Evolutionary conservation across 2,329 filamentous ascomycete genomes (phyloP).

Genomic region (Fusarium veterinarium): DNA sequence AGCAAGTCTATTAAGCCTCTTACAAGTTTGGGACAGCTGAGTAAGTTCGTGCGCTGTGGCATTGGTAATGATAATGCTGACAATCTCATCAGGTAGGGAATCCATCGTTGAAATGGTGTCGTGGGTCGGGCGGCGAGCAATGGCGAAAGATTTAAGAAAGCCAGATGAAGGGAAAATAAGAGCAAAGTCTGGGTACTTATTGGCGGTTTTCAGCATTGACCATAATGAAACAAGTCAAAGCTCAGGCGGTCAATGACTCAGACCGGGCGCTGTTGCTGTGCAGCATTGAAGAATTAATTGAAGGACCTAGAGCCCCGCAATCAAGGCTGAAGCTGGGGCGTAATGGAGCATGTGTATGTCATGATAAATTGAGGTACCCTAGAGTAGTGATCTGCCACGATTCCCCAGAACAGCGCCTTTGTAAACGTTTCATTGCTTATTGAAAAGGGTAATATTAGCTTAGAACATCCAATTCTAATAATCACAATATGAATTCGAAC

Average conservation of each 20-base stretch:
- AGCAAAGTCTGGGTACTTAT: no score
- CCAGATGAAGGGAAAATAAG: no score
- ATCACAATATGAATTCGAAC: no score
- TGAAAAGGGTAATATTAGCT: no score
- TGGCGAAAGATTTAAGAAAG: fast-evolving
- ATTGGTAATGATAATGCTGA: background rate
- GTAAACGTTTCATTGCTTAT: background rate
- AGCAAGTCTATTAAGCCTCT: background rate
- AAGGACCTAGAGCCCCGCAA: background rate
- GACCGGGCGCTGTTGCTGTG: background rate
- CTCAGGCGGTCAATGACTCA: background rate
- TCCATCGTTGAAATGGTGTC: background rate
- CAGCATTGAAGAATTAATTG: background rate
- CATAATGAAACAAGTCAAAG: background rate
- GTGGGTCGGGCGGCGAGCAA: no score
- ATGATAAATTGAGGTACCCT: background rate
- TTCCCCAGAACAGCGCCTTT: background rate
- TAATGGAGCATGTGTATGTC: background rate
- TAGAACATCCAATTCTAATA: no score
- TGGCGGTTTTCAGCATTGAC: no score
- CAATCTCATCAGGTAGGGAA: background rate
- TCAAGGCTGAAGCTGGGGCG: background rate
- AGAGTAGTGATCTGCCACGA: background rate
- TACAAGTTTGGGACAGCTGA: background rate
- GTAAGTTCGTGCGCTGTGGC: background rate